Conservation (phyloP, 257 asterid genomes). For the Solanum paucissectum region DNA sequence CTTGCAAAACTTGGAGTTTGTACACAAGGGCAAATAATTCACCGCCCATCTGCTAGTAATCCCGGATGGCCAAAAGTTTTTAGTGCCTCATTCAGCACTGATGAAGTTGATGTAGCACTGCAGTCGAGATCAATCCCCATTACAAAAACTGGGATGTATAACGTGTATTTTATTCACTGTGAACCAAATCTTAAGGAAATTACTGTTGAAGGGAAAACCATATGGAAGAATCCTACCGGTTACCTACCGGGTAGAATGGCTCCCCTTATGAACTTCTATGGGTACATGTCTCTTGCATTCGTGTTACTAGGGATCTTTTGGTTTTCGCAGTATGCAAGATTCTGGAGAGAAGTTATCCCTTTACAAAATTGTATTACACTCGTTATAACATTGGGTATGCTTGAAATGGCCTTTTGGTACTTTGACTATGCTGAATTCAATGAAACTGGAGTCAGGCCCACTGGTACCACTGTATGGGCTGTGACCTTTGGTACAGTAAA, state of each 20-base stretch:
- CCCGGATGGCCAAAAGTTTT: slow-evolving; percentile 91
- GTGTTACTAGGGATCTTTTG: slow-evolving; percentile 77
- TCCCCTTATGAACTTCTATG: slow-evolving; percentile 80
- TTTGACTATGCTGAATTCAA: slow-evolving; percentile 89
- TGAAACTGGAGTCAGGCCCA: slow-evolving; percentile 76
- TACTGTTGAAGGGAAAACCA: slow-evolving; percentile 63
- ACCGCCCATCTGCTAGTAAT: slow-evolving; percentile 63
- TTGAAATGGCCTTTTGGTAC: slow-evolving; percentile 94
- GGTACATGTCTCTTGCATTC: slow-evolving; percentile 82
- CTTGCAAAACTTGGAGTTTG: slow-evolving; percentile 94
- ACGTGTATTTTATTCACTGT: slow-evolving; percentile 86
- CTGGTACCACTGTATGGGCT: slow-evolving; percentile 87
- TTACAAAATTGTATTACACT: slow-evolving; percentile 80
- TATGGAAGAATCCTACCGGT: slow-evolving; percentile 94
- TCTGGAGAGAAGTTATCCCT: slow-evolving; percentile 88
- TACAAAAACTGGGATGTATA: slow-evolving; percentile 88
- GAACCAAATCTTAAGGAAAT: slow-evolving; percentile 67
- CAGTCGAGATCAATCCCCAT: slow-evolving; percentile 57
- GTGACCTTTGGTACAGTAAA: slow-evolving; percentile 90
- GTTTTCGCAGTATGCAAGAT: slow-evolving; percentile 88
- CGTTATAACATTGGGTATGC: slow-evolving; percentile 87
- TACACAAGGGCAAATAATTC: slow-evolving; percentile 66
- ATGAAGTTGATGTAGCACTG: slow-evolving; percentile 38
- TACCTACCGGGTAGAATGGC: slow-evolving; percentile 99
- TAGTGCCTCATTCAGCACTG: slow-evolving; percentile 55